Conservation (phyloP, 176 grass and related monocot species). For the Oryza brachyantha region DNA sequence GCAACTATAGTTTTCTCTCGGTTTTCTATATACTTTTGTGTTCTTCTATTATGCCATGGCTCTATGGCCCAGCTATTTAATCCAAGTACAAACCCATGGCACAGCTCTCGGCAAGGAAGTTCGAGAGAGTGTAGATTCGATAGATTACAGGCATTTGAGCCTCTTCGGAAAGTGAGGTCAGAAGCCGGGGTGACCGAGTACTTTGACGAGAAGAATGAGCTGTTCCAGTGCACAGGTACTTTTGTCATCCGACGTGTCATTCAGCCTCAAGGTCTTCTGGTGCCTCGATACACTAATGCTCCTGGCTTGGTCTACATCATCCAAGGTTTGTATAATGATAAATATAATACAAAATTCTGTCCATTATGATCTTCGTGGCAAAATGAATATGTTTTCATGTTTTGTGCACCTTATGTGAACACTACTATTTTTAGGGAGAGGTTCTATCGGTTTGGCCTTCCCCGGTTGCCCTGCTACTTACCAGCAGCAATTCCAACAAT, state of each 20-base stretch:
- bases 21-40: background rate
- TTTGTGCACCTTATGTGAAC: background rate
- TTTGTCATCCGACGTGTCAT: background rate
- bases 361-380: background rate
- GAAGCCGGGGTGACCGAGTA: background rate
- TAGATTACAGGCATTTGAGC: background rate
- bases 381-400: background rate
- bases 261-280: background rate
- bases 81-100: background rate
- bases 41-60: background rate
- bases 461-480: constrained; percentile 14
- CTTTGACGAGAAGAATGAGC: background rate
- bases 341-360: background rate
- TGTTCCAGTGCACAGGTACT: constrained; percentile 36
- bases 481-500: no score
- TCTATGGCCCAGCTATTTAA: background rate
- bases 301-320: constrained; percentile 17
- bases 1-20: background rate
- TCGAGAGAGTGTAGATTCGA: background rate
- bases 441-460: constrained; percentile 15
- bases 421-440: constrained; percentile 22
- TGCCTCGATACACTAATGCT: background rate
- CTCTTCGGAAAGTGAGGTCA: background rate
- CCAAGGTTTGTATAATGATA: constrained; percentile 9
- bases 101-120: background rate